These are phyloP conservation scores for Cyclotella atomus DNA, from an alignment of 108 stramenopile species.

Conservation along the genomic window DNA sequence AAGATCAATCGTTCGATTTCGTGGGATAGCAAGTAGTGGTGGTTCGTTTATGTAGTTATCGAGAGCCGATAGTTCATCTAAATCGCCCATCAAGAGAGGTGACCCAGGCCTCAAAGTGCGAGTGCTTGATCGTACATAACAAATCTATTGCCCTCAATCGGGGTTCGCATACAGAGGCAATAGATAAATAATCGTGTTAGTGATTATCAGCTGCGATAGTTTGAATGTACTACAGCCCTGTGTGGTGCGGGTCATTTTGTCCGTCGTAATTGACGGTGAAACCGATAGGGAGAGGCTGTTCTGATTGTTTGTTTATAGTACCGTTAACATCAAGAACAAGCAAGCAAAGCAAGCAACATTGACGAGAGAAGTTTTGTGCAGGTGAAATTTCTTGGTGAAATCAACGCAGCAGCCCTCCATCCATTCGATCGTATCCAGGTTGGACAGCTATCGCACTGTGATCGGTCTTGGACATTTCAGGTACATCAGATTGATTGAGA, in stretches of 20 bases:
- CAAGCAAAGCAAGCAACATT: neutral
- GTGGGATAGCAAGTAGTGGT: conserved; percentile 5
- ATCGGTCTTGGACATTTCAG: too few species aligned
- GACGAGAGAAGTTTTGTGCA: too few species aligned
- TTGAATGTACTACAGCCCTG: too few species aligned
- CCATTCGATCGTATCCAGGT: neutral
- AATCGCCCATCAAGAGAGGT: too few species aligned
- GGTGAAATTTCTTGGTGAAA: too few species aligned
- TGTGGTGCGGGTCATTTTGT: neutral
- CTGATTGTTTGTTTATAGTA: neutral
- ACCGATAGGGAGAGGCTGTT: neutral
- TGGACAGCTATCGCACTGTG: neutral
- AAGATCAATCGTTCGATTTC: neutral
- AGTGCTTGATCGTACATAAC: too few species aligned
- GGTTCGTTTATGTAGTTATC: too few species aligned
- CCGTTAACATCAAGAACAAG: neutral
- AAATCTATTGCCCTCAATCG: too few species aligned
- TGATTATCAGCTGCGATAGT: neutral
- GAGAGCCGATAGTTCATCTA: too few species aligned
- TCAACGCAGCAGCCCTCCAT: neutral
- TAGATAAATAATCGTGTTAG: neutral
- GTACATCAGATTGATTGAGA: too few species aligned
- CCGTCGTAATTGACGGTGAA: neutral
- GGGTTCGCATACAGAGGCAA: too few species aligned
- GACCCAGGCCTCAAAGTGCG: too few species aligned